Percentiles rank a stretch among this genome's conserved stretches.
These are phyloP conservation scores for Alopecurus myosuroides DNA, from an alignment of 176 grass and related monocot genomes.

Conservation along the genomic window DNA sequence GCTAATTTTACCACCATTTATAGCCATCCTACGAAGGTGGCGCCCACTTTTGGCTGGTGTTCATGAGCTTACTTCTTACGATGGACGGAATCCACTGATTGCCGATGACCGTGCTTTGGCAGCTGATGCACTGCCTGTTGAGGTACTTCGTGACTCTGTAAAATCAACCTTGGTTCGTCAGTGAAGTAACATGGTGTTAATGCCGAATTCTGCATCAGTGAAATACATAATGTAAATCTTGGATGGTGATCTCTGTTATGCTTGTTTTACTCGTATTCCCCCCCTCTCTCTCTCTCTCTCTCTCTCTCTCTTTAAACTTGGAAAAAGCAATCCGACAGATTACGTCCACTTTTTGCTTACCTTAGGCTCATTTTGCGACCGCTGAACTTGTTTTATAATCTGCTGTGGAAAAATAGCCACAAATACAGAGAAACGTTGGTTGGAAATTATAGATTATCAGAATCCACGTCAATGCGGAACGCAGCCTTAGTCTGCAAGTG, in stretches of 20 bases:
- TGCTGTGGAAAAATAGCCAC: not conserved
- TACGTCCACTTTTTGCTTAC: not conserved
- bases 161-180: not conserved
- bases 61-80: slow-evolving; percentile 96
- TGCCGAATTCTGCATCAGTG: not conserved
- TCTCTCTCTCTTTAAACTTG: not conserved
- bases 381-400: not conserved
- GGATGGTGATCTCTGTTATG: not conserved
- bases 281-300: not conserved
- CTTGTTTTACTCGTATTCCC: not conserved
- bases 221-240: not conserved
- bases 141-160: slow-evolving; percentile 43
- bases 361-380: not conserved
- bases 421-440: no score
- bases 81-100: slow-evolving; percentile 93
- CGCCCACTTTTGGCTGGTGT: slow-evolving; percentile 89
- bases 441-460: not conserved
- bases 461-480: not conserved
- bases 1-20: slow-evolving; percentile 86
- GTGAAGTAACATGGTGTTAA: slow-evolving; percentile 13
- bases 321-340: not conserved
- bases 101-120: slow-evolving; percentile 87
- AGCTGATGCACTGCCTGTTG: slow-evolving; percentile 76
- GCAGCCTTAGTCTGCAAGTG: not conserved
- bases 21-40: slow-evolving; percentile 92